Evolutionary conservation across 192 early-diverging fungal genomes (phyloP).

Genomic region (Rhizophagus sp.): DNA sequence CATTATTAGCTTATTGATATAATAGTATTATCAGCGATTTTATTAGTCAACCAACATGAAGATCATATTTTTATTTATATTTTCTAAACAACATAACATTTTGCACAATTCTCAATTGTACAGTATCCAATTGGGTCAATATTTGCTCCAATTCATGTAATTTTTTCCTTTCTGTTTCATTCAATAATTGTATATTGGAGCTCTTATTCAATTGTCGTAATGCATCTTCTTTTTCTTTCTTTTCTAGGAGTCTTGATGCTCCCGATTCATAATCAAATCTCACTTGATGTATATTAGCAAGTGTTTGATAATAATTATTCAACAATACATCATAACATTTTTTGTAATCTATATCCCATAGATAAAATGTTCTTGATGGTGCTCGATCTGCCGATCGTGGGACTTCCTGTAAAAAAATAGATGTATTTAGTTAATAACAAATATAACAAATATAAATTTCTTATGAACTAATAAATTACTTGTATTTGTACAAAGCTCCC

Average conservation of each 20-base stretch:
- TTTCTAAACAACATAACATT: slow-evolving; percentile 5
- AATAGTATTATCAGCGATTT: too few relatives aligned
- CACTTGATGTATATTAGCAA: slow-evolving; percentile 23
- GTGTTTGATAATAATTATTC: background rate
- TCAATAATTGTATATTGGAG: background rate
- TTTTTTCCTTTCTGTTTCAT: slow-evolving; percentile 7
- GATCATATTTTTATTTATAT: background rate
- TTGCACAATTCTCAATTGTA: slow-evolving; percentile 19
- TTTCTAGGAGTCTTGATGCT: background rate
- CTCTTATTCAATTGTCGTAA: slow-evolving; percentile 11
- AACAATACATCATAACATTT: slow-evolving; percentile 11
- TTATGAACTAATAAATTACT: background rate
- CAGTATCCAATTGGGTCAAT: slow-evolving; percentile 11
- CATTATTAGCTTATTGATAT: too few relatives aligned
- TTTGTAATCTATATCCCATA: slow-evolving; percentile 58
- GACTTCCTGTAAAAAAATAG: slow-evolving; percentile 58
- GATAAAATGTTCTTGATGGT: slow-evolving; percentile 71
- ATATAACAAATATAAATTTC: background rate
- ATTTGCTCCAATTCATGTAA: slow-evolving; percentile 6
- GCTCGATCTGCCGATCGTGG: slow-evolving; percentile 71
- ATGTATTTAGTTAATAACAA: slow-evolving; percentile 16
- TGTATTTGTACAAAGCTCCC: slow-evolving; percentile 46
- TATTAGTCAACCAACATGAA: too few relatives aligned
- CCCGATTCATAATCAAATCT: slow-evolving; percentile 9
- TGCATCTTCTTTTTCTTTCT: slow-evolving; percentile 22